Evolutionary conservation across 805 yeast genomes (phyloP).

Genomic region (Saturnispora silvae): DNA sequence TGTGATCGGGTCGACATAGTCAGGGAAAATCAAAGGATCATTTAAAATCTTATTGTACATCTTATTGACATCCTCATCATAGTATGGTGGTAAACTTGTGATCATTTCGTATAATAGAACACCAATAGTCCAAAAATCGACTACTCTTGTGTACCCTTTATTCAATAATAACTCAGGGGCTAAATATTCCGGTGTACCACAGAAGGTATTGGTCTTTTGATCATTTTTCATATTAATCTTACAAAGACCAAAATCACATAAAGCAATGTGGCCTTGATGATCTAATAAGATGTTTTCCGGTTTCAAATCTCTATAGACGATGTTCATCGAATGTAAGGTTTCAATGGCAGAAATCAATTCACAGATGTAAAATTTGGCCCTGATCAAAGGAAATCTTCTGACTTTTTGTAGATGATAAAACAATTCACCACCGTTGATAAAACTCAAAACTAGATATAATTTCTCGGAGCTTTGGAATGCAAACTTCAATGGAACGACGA

Average conservation of each 20-base stretch:
- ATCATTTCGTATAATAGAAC: slow-evolving; percentile 90
- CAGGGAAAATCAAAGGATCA: slow-evolving; percentile 83
- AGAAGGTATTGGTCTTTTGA: slow-evolving; percentile 81
- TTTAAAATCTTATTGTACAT: slow-evolving; percentile 92
- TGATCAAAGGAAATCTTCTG: slow-evolving; percentile 77
- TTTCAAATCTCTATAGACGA: slow-evolving; percentile 89
- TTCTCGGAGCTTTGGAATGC: slow-evolving; percentile 97
- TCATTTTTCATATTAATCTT: slow-evolving; percentile 87
- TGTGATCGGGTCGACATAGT: slow-evolving; percentile 77
- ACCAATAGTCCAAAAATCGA: slow-evolving; percentile 99
- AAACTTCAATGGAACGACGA: slow-evolving; percentile 92
- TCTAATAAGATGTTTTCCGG: slow-evolving; percentile 93
- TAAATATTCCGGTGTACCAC: slow-evolving; percentile 96
- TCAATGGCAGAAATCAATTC: slow-evolving; percentile 90
- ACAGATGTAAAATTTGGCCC: slow-evolving; percentile 89
- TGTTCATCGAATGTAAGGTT: slow-evolving; percentile 81
- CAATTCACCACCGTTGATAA: slow-evolving; percentile 94
- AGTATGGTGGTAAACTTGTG: slow-evolving; percentile 94
- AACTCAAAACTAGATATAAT: slow-evolving; percentile 78
- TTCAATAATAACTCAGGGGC: slow-evolving; percentile 91
- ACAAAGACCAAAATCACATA: slow-evolving; percentile 95
- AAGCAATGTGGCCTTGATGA: slow-evolving; percentile 94
- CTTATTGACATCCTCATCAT: slow-evolving; percentile 83
- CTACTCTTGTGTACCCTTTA: slow-evolving; percentile 90
- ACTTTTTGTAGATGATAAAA: slow-evolving; percentile 90